Conservation (phyloP, 2,329 filamentous ascomycete species). For the Neoascochyta sp. region DNA sequence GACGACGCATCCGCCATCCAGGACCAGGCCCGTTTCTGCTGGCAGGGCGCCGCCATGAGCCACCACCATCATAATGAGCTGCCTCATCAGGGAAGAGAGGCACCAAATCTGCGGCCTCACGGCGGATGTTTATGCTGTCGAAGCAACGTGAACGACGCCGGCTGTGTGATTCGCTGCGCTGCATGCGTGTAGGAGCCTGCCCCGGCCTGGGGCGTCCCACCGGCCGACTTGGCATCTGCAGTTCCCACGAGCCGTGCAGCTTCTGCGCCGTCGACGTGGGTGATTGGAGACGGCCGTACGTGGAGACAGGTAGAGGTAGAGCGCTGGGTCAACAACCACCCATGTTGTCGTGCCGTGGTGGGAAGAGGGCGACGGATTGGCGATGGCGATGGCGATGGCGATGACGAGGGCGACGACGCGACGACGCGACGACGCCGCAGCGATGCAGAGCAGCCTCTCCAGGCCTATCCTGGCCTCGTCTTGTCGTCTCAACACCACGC, state of each 20-base stretch:
- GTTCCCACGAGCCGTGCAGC: slow-evolving; percentile 5
- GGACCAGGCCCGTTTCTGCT: slow-evolving; percentile 15
- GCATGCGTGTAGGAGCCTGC: slow-evolving; percentile 3
- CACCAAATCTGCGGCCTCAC: slow-evolving; percentile 9
- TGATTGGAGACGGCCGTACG: too few species aligned
- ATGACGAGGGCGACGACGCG: too few species aligned
- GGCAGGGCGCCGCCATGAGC: slow-evolving; percentile 14
- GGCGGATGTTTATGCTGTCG: slow-evolving; percentile 12
- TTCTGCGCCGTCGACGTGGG: slow-evolving; percentile 7
- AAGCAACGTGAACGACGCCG: slow-evolving; percentile 19
- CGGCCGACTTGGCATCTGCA: slow-evolving; percentile 14
- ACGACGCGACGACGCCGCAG: too few species aligned
- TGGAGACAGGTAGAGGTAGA: too few species aligned
- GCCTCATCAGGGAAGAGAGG: slow-evolving; percentile 18
- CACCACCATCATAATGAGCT: slow-evolving; percentile 25
- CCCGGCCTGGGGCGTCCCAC: slow-evolving; percentile 6
- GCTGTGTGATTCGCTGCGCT: slow-evolving; percentile 15
- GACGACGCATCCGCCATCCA: slow-evolving; percentile 16
- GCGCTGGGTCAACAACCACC: too few species aligned
- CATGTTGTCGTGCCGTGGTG: too few species aligned
- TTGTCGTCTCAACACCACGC: too few species aligned
- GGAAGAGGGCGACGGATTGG: too few species aligned
- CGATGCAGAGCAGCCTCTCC: too few species aligned
- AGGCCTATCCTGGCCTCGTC: too few species aligned
- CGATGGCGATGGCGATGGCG: too few species aligned